These are phyloP conservation scores for Penicillium fimorum DNA, from an alignment of 495 filamentous ascomycete species.

Conservation along the genomic window DNA sequence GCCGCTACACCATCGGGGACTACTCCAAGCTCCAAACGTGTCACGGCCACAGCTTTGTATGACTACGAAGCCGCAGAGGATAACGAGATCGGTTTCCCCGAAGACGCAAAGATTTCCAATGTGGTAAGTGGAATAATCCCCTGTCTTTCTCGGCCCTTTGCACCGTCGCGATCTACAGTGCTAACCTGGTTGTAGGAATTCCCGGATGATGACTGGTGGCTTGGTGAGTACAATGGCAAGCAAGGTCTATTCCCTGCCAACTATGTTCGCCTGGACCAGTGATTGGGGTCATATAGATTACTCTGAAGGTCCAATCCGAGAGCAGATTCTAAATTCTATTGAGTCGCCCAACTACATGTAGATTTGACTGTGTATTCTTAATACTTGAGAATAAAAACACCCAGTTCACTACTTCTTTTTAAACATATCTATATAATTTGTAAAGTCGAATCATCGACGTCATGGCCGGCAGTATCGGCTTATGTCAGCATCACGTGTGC, in stretches of 20 bases:
- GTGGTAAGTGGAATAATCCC: slow-evolving; percentile 50
- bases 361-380: not conserved
- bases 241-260: slow-evolving; percentile 91
- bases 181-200: slow-evolving; percentile 65
- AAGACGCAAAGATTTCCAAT: slow-evolving; percentile 70
- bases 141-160: slow-evolving; percentile 1
- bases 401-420: not conserved
- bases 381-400: not conserved
- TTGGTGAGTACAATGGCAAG: slow-evolving; percentile 75
- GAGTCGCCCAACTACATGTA: not conserved
- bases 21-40: slow-evolving; percentile 38
- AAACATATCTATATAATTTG: not conserved
- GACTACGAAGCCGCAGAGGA: slow-evolving; percentile 98
- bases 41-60: slow-evolving; percentile 80
- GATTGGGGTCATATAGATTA: slow-evolving; percentile 13
- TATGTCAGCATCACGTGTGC: slow-evolving; percentile 25
- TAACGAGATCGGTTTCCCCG: slow-evolving; percentile 93
- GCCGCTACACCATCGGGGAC: slow-evolving; percentile 15
- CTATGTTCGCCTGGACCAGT: slow-evolving; percentile 68
- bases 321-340: not conserved
- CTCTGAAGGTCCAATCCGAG: not conserved
- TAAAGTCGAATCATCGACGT: slow-evolving; percentile 11
- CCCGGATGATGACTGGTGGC: slow-evolving; percentile 99
- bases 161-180: not conserved
- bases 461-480: slow-evolving; percentile 1